Conservation (phyloP, 441 rosid genomes). For the Gossypium schwendimanii region DNA sequence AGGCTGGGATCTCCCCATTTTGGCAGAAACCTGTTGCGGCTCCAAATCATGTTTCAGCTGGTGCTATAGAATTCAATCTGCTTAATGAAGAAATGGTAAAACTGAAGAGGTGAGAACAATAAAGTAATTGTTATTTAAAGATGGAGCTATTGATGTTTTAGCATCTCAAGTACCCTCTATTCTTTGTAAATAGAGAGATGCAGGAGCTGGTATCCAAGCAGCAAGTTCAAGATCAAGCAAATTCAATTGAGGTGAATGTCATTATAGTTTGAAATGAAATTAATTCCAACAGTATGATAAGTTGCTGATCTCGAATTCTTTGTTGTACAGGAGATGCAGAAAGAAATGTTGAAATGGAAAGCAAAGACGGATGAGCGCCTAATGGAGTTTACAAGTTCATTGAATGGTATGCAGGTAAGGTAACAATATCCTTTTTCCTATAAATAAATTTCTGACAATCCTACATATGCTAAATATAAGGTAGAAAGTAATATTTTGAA, state of each 20-base stretch:
- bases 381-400: conserved; percentile 53
- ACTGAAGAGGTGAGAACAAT: conserved; percentile 54
- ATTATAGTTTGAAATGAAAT: conserved; percentile 6
- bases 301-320: conserved; percentile 9
- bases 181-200: conserved; percentile 47
- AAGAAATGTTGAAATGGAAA: conserved; percentile 58
- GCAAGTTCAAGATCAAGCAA: conserved; percentile 37
- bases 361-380: conserved; percentile 50
- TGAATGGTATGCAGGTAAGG: conserved; percentile 64
- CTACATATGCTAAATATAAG: not conserved
- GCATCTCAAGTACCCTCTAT: conserved; percentile 6
- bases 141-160: not conserved
- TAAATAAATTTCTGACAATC: not conserved
- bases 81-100: conserved; percentile 60
- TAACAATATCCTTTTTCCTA: not conserved
- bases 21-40: conserved; percentile 44
- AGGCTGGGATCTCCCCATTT: conserved; percentile 56
- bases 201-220: conserved; percentile 40
- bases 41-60: conserved; percentile 33
- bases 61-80: conserved; percentile 35
- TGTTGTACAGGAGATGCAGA: conserved; percentile 40
- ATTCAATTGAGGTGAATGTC: conserved; percentile 47
- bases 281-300: not conserved
- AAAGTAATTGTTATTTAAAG: conserved; percentile 2
- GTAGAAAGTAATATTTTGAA: not conserved